These are phyloP conservation scores for Beauveria caledonica DNA, from an alignment of 2,329 filamentous ascomycete species.

Conservation along the genomic window DNA sequence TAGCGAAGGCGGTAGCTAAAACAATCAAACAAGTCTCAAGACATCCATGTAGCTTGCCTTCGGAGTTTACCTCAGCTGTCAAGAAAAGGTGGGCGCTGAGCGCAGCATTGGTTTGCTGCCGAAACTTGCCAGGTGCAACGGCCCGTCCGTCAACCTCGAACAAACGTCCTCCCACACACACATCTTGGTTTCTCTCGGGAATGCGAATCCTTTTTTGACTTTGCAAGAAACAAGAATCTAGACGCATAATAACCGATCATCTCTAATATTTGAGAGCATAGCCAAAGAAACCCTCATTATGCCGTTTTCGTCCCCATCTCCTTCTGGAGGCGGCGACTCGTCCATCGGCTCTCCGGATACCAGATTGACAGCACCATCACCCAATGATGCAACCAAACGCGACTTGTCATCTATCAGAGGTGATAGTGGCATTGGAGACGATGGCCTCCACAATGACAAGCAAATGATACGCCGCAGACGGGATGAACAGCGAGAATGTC, in stretches of 20 bases:
- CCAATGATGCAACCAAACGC: conserved; percentile 35
- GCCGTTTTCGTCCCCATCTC: conserved; percentile 39
- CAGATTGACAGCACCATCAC: conserved; percentile 54
- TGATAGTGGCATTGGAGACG: neutral
- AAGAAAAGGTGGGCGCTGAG: neutral
- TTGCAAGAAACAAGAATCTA: neutral
- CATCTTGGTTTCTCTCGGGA: neutral
- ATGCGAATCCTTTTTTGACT: neutral
- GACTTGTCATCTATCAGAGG: neutral
- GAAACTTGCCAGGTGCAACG: conserved; percentile 11
- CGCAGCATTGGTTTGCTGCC: neutral
- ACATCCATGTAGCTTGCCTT: neutral
- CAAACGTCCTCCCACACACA: conserved; percentile 1
- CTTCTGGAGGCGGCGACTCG: conserved; percentile 44
- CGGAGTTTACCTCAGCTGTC: neutral
- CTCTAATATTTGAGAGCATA: neutral
- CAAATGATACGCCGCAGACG: neutral
- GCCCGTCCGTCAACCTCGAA: conserved; percentile 9
- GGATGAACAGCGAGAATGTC: conserved; percentile 20
- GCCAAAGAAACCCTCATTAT: neutral
- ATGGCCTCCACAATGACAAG: neutral
- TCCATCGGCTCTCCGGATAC: conserved; percentile 58
- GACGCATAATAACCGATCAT: neutral
- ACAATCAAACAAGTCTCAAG: neutral
- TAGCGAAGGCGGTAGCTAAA: too few species aligned